phyloP scores from a whole-genome alignment of 352 stramenopile species.

The Elongisporangium prolatum region DNA sequence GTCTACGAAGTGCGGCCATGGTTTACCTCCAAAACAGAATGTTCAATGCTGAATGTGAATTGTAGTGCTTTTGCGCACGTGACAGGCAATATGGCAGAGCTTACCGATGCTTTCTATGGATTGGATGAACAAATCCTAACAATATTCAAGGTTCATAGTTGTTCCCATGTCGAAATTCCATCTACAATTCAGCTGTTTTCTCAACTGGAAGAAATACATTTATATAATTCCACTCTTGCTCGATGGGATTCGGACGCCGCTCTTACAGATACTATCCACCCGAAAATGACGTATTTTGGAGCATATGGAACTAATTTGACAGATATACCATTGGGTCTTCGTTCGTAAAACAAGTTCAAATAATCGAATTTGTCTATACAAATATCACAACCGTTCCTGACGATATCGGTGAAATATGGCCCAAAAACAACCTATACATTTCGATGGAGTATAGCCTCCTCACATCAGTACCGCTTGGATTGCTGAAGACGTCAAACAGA shows the following conservation, averaged over 20 bases:
- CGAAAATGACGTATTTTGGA: conserved; percentile 6
- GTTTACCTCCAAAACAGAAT: conserved; percentile 21
- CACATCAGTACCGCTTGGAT: too few species aligned
- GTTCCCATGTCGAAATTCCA: conserved; percentile 22
- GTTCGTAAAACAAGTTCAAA: conserved; percentile 10
- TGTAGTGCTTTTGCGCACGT: conserved; percentile 11
- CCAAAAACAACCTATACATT: conserved; percentile 12
- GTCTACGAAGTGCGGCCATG: conserved; percentile 33
- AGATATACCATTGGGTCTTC: conserved; percentile 14
- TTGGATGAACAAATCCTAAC: too few species aligned
- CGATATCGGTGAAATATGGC: conserved; percentile 24
- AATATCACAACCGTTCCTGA: conserved; percentile 19
- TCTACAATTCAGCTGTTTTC: conserved; percentile 12
- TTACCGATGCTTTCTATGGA: conserved; percentile 4
- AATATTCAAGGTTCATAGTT: conserved; percentile 19
- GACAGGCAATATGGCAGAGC: too few species aligned
- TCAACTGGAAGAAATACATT: conserved; percentile 21
- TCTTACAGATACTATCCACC: conserved; percentile 9
- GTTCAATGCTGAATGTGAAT: conserved; percentile 30
- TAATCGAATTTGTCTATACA: conserved; percentile 21
- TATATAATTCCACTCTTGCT: conserved; percentile 25
- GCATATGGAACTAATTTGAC: conserved; percentile 16
- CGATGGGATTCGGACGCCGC: conserved; percentile 18
- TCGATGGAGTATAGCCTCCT: too few species aligned
- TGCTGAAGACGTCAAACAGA: too few species aligned